A percentile compares a stretch with the other conserved stretches of the same genome.
Evolutionary conservation across 352 stramenopile genomes (phyloP).

Genomic region (Phytophthora podocarpi): DNA sequence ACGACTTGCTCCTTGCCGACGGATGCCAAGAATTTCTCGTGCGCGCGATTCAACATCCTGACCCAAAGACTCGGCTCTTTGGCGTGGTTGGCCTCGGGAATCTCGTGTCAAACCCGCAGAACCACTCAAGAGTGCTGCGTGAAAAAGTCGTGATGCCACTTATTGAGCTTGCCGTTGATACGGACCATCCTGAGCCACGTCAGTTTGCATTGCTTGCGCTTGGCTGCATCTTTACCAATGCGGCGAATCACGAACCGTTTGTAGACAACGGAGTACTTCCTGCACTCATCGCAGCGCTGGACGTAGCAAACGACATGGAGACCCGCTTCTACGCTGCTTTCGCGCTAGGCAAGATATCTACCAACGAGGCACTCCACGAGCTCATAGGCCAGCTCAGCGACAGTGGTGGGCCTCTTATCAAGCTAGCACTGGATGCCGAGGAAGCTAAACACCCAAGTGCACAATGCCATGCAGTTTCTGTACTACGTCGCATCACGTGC

Average conservation of each 20-base stretch:
- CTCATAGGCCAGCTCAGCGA: slow-evolving; percentile 62
- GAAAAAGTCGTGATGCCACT: slow-evolving; percentile 66
- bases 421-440: slow-evolving; percentile 65
- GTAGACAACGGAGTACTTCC: slow-evolving; percentile 73
- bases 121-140: slow-evolving; percentile 74
- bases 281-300: slow-evolving; percentile 71
- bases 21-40: slow-evolving; percentile 85
- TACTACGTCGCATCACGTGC: slow-evolving; percentile 85
- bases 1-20: slow-evolving; percentile 82
- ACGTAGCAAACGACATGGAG: slow-evolving; percentile 80
- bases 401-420: slow-evolving; percentile 53
- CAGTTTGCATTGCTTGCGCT: slow-evolving; percentile 86
- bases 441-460: slow-evolving; percentile 48
- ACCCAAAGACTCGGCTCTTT: slow-evolving; percentile 85
- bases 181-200: slow-evolving; percentile 48
- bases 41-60: slow-evolving; percentile 55
- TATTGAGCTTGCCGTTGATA: slow-evolving; percentile 55
- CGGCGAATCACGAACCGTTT: slow-evolving; percentile 69
- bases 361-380: slow-evolving; percentile 73
- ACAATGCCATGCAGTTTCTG: slow-evolving; percentile 91
- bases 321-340: slow-evolving; percentile 94
- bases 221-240: slow-evolving; percentile 80
- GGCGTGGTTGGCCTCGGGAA: slow-evolving; percentile 91
- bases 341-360: slow-evolving; percentile 93
- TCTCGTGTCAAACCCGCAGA: slow-evolving; percentile 84